Percentiles rank a stretch among this genome's conserved stretches.
Conservation (phyloP, 2,329 filamentous ascomycete species). For the Pezicula carpinea region DNA sequence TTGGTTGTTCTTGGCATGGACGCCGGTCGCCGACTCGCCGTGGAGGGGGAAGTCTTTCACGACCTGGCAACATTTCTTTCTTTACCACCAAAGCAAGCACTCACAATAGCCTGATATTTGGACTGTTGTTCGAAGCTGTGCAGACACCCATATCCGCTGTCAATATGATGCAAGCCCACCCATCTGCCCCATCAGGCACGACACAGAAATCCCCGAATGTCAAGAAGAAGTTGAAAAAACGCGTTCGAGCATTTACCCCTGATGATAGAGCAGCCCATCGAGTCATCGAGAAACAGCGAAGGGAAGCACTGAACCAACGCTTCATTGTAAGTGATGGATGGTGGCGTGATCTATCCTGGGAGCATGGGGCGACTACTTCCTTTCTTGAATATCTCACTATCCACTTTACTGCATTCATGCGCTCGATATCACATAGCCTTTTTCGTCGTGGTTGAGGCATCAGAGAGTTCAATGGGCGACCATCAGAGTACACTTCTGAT, state of each 20-base stretch:
- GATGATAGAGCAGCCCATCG: constrained; percentile 21
- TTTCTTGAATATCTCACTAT: neutral
- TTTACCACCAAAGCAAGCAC: too few species aligned
- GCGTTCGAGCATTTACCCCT: constrained; percentile 18
- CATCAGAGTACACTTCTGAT: neutral
- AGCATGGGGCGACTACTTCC: too few species aligned
- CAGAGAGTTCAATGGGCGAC: neutral
- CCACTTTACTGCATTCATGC: neutral
- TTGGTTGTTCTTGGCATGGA: too few species aligned
- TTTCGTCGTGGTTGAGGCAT: neutral
- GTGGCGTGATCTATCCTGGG: too few species aligned
- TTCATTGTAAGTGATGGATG: constrained; percentile 14
- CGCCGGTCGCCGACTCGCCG: too few species aligned
- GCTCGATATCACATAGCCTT: neutral
- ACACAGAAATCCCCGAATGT: neutral
- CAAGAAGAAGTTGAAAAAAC: constrained; percentile 10
- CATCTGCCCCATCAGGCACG: neutral
- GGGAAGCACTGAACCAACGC: constrained; percentile 21
- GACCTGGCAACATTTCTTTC: too few species aligned
- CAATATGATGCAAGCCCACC: neutral
- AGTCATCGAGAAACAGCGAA: constrained; percentile 19
- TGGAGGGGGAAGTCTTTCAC: too few species aligned
- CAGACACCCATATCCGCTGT: neutral
- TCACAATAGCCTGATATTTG: too few species aligned
- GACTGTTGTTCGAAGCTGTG: too few species aligned